Base-by-base conservation (phyloP, 2,329 filamentous ascomycete species). In the Zymoseptoria brevis region DNA sequence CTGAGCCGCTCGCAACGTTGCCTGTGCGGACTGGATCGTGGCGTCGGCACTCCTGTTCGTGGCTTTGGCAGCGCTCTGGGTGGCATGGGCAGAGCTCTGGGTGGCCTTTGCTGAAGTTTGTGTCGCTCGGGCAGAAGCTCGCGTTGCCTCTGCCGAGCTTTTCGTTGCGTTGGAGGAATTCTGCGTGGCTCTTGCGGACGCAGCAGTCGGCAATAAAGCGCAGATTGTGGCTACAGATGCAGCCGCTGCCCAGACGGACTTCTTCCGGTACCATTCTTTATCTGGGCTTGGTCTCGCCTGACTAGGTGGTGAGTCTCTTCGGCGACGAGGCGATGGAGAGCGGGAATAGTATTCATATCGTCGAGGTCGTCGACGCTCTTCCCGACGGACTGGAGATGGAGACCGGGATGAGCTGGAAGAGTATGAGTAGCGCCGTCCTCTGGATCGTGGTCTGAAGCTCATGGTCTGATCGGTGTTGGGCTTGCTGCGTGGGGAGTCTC, bases 241-340 rank as follows among this genome's bases (percentile, higher is more conserved):
- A 13, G 63, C 50, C 4, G 62, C 64, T 7, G 62, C 62, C 64
- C 64, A 66, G 29, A 66, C n/a, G 4, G 64, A 61, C 41, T 66
- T 66, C 59, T 66, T 66, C 22, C 64, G 64, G 59, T 59, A 66
- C 62, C 62, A 66, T 16, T 62, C 60, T 53, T 62, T 62, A 8
- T 59, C 58, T 21, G 59, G 57, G 19, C 59, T 56, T 35, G 56
- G 22, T 19, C 54, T 19, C 8, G 29, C 49, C 24, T 56, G 29
- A n/a, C 50, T 22, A 22, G 57, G 54, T n/a, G 57, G 54, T n/a
- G 49, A 22, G 11, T 50, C 49, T n/a, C 57, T 53, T 35, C 51
- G 50, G 6, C 35, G 11, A 16, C 55, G 41, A 41, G 58, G 58
- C 13, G 60, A 62, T 16, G 60, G 56, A 24, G 60, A 60, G 29